Evolutionary conservation across 352 stramenopile species (phyloP), one percentile per base, ranked within the genome.

Genomic region (Phytophthora macrochlamydospora): DNA sequence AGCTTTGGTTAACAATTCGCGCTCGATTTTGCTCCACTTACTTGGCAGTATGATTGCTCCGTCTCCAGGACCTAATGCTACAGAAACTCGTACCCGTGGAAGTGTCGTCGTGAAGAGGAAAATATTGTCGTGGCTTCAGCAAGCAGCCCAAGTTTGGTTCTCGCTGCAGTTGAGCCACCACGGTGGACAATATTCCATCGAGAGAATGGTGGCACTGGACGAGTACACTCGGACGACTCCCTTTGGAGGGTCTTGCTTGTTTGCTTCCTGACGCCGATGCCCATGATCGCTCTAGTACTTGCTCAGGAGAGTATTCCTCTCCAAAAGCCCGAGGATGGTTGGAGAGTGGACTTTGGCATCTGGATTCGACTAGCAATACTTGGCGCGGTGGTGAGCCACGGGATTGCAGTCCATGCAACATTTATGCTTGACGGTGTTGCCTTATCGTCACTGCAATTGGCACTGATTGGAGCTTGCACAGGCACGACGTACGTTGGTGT

Each of bases 201-300:
- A 76, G 44, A 52, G 62, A 24, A 57, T 72, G 28, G 45, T 68
- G 9, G 54, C 57, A 7, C 12, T 76, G 24, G 45, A 66, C 13
- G 43, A 63, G 28, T 76, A 73, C 48, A 50, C 53, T 3, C 35
- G 58, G 14, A 45, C 38, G 1, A 43, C 35, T 2, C 49, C 52
- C 9, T 24, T 42, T 2, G 7, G n/a, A n/a, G 37, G 2, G 52
- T 29, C 3, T 13, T 48, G 2, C 18, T 59, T 1, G 52, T 59
- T 4, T 59, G 52, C 14, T 9, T 50, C 8, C 4, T 3, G 11
- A 59, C 52, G 2, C 54, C 54, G 8, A 18, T 60, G 4, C 54
- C 54, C 3, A 60, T 60, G 54, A 51, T 51, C n/a, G n/a, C 14
- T 9, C 13, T 60, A 3, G 44, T 60, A 7, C 14, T 60, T 12